Evolutionary conservation across 495 filamentous ascomycete genomes (phyloP).

Genomic region (Glonium stellatum): DNA sequence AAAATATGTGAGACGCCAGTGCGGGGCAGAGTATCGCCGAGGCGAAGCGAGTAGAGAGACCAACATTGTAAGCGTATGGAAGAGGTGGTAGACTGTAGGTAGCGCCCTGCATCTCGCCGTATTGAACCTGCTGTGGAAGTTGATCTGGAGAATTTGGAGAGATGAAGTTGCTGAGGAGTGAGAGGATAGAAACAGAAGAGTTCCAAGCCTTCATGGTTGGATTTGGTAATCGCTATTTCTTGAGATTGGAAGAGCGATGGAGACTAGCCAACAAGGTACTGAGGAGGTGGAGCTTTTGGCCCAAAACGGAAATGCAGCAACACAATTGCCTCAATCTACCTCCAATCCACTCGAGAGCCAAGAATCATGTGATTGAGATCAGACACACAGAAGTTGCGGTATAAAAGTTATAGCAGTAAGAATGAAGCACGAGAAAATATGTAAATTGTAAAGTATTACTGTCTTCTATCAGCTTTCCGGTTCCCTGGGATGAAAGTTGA

Average conservation of each 20-base stretch:
- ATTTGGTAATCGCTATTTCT: not conserved
- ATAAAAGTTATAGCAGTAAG: too few relatives aligned
- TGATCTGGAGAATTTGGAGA: conserved; percentile 9
- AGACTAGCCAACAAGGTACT: conserved; percentile 19
- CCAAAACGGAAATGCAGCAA: too few relatives aligned
- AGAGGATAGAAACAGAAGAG: conserved; percentile 9
- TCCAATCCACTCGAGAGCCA: too few relatives aligned
- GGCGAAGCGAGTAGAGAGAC: not conserved
- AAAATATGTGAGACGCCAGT: not conserved
- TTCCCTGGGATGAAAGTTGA: too few relatives aligned
- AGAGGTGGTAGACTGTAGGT: conserved; percentile 25
- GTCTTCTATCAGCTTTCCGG: too few relatives aligned
- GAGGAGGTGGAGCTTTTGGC: not conserved
- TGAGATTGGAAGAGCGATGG: not conserved
- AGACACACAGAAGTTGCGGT: too few relatives aligned
- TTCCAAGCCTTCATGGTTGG: not conserved
- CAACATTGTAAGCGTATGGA: conserved; percentile 29
- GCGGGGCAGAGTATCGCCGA: too few relatives aligned
- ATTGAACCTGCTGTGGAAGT: conserved; percentile 17
- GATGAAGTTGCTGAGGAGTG: not conserved
- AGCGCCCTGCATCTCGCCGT: conserved; percentile 15
- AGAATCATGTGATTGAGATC: too few relatives aligned
- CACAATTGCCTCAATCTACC: too few relatives aligned
- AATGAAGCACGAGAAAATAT: too few relatives aligned
- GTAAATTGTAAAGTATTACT: too few relatives aligned